Conservation (phyloP, 2,329 filamentous ascomycete species). For the Lachnellula occidentalis region DNA sequence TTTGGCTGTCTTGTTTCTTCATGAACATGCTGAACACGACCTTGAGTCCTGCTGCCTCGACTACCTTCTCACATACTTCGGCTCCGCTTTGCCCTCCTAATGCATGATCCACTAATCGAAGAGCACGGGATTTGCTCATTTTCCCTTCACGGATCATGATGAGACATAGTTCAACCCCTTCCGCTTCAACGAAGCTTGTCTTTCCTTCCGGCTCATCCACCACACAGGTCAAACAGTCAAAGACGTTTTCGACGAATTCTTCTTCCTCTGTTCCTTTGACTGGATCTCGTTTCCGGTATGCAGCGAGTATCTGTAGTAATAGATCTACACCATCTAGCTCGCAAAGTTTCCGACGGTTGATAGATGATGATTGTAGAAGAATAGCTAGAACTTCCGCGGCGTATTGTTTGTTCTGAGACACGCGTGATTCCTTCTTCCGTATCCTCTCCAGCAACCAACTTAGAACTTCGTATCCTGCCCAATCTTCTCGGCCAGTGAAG, state of each 20-base stretch:
- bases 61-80: conserved; percentile 66
- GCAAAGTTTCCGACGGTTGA: conserved; percentile 60
- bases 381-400: conserved; percentile 88
- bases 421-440: conserved; percentile 58
- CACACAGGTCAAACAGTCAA: conserved; percentile 77
- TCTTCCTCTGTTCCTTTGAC: conserved; percentile 82
- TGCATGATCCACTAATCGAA: conserved; percentile 82
- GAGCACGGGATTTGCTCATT: conserved; percentile 68
- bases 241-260: conserved; percentile 91
- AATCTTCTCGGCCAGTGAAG: conserved; percentile 63
- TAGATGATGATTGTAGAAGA: conserved; percentile 67
- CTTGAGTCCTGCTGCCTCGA: conserved; percentile 82
- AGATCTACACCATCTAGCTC: conserved; percentile 67
- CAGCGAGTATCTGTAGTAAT: conserved; percentile 75
- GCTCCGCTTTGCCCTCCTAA: conserved; percentile 51
- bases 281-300: conserved; percentile 82
- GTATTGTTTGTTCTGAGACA: conserved; percentile 93
- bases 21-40: conserved; percentile 81
- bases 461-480: conserved; percentile 63
- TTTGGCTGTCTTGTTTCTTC: conserved; percentile 66
- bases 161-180: conserved; percentile 84
- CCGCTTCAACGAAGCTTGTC: conserved; percentile 75
- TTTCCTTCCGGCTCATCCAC: conserved; percentile 74
- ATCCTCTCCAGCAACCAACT: conserved; percentile 74
- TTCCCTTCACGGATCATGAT: conserved; percentile 91